These are phyloP conservation scores for Lactuca sativa DNA, from an alignment of 129 eudicot species.

Conservation along the genomic window DNA sequence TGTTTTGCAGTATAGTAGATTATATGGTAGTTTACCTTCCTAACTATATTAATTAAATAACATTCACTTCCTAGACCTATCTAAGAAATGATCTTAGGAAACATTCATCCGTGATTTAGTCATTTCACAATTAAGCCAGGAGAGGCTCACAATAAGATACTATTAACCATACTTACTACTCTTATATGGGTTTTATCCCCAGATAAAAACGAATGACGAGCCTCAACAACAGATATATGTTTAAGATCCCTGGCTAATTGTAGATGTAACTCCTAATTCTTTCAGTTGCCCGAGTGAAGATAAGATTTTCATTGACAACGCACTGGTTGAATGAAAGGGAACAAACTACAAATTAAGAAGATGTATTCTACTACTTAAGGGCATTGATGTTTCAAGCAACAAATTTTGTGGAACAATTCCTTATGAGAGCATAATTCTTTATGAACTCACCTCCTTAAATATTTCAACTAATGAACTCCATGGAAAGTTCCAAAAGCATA, in stretches of 20 bases:
- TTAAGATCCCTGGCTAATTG: no score
- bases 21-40: constrained; percentile 28
- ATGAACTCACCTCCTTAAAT: constrained; percentile 27
- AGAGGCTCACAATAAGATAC: background rate
- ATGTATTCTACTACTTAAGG: constrained; percentile 16
- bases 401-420: constrained; percentile 26
- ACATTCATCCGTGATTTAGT: constrained; percentile 27
- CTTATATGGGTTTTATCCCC: background rate
- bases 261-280: no score
- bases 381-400: constrained; percentile 39
- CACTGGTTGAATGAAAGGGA: constrained; percentile 34
- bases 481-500: constrained; percentile 20
- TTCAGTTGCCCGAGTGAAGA: background rate
- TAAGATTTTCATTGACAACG: background rate
- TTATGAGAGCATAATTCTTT: constrained; percentile 8
- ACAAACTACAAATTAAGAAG: constrained; percentile 4
- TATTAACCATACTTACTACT: background rate
- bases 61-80: constrained; percentile 35
- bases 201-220: no score
- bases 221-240: no score
- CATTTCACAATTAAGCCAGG: constrained; percentile 18
- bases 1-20: constrained; percentile 20
- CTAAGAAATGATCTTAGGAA: constrained; percentile 30
- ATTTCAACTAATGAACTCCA: constrained; percentile 23
- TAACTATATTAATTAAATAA: constrained; percentile 15